These are phyloP conservation scores for Flaveria robusta DNA, from an alignment of 129 eudicot genomes.

Conservation along the genomic window DNA sequence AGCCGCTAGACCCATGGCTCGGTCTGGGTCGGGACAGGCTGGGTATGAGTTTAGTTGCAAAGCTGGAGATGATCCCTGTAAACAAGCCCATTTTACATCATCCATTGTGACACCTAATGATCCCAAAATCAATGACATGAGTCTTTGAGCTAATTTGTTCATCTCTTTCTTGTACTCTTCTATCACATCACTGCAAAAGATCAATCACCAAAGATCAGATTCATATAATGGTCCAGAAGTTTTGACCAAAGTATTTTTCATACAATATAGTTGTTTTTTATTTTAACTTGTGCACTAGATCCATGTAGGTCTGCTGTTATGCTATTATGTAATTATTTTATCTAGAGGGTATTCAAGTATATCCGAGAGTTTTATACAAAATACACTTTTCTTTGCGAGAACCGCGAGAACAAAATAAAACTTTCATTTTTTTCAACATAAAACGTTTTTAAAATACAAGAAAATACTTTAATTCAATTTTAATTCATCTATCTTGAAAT, in stretches of 20 bases:
- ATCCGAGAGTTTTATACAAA: too few relatives aligned
- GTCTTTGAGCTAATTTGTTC: conserved; percentile 58
- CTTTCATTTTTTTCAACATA: too few relatives aligned
- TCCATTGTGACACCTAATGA: conserved; percentile 61
- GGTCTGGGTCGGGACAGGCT: conserved; percentile 84
- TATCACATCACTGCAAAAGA: conserved; percentile 58
- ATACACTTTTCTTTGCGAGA: too few relatives aligned
- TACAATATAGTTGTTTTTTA: neutral
- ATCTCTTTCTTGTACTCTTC: conserved; percentile 61
- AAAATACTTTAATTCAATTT: too few relatives aligned
- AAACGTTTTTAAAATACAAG: too few relatives aligned
- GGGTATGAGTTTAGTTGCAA: conserved; percentile 83
- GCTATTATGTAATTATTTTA: too few relatives aligned
- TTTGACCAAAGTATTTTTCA: neutral
- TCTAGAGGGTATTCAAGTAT: too few relatives aligned
- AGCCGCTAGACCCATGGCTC: conserved; percentile 87
- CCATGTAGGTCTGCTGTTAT: neutral
- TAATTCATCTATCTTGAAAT: too few relatives aligned
- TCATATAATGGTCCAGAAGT: neutral
- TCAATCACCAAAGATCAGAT: neutral
- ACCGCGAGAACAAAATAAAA: too few relatives aligned
- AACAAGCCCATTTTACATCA: conserved; percentile 59
- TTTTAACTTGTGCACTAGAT: neutral
- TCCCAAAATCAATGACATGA: conserved; percentile 70
- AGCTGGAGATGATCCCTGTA: conserved; percentile 52